Percentiles rank a stretch among this genome's conserved stretches.
These are phyloP conservation scores for Schizochytrium sp. DNA, from an alignment of 108 stramenopile species.

Conservation along the genomic window DNA sequence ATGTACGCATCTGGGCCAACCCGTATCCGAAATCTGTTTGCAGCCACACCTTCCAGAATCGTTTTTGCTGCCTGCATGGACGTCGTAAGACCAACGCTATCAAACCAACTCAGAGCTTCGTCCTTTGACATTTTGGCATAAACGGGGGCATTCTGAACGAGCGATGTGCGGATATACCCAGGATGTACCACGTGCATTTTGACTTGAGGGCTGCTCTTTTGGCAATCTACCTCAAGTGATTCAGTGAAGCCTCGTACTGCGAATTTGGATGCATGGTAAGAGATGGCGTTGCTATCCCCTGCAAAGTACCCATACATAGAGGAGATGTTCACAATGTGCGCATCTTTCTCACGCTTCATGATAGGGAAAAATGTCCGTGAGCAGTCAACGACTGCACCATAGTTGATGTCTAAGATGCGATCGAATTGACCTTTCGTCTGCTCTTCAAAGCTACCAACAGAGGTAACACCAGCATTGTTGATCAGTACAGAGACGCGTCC, in stretches of 20 bases:
- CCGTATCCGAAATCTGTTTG: not conserved
- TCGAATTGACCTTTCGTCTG: conserved; percentile 20
- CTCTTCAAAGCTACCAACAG: not conserved
- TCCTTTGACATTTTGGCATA: not conserved
- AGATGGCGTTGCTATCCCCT: not conserved
- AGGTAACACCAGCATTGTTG: not conserved
- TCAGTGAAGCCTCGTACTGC: conserved; percentile 9
- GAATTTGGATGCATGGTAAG: conserved; percentile 13
- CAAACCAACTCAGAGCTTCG: not conserved
- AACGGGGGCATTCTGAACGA: not conserved
- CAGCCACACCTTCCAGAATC: not conserved
- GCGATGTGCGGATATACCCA: not conserved
- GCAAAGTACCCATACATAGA: conserved; percentile 20
- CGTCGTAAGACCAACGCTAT: not conserved
- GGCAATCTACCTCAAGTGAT: not conserved
- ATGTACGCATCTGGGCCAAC: conserved; percentile 19
- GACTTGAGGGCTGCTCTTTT: not conserved
- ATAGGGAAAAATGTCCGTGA: not conserved
- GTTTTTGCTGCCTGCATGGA: not conserved
- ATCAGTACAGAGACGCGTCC: not conserved
- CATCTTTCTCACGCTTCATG: not conserved
- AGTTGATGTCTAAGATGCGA: not conserved
- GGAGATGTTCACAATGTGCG: conserved; percentile 21
- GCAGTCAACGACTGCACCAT: not conserved
- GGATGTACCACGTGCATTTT: conserved; percentile 9